Base-by-base conservation (phyloP, 306 rosid species). In the Prunus padus region DNA sequence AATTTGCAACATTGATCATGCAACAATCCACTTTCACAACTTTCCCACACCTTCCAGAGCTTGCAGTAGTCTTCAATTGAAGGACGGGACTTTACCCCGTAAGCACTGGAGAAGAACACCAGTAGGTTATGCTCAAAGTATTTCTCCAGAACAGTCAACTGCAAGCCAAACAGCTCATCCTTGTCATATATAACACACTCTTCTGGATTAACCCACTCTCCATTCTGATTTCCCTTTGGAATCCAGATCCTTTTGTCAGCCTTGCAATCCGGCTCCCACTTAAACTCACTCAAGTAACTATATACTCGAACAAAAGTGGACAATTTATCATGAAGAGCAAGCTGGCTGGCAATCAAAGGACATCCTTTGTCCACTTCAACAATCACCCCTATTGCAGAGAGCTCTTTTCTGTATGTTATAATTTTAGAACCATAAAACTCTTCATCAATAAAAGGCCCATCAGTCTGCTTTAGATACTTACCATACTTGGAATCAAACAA, bases 21-120 rank as follows among this genome's bases (percentile, higher is more conserved):
- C 2, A 86, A 80, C 77, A 92, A 12, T 31, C 15, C 18, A 8
- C 65, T 72, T 16, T 23, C 49, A 18, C 86, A 80, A 52, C 72
- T 81, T 84, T 85, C 90, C 96, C 96, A 92, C 4, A 44, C 69
- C 79, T 84, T 81, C 97, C 97, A 89, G 4, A 92, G 86, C 28
- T 79, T 68, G 40, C 82, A 74, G 78, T 89, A 92, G 66, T 89
- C 93, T 14, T 84, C 89, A 33, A 79, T 57, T 12, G 80, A 79
- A 9, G 96, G 96, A 65, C 37, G 76, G 68, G 10, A 20, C 52
- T 76, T 81, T 23, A 85, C 90, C 5, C 16, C 22, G 70, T 87
- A 69, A 54, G 86, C 86, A 37, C 0, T 13, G 49, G 76, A 56
- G 82, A 92, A 87, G 68, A 92, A 88, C 8, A 6, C 8, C 33